Evolutionary conservation across 1,284 basidiomycete species (phyloP), one percentile per base, ranked within the genome.

Genomic region (Cryptococcus amylolentus): DNA sequence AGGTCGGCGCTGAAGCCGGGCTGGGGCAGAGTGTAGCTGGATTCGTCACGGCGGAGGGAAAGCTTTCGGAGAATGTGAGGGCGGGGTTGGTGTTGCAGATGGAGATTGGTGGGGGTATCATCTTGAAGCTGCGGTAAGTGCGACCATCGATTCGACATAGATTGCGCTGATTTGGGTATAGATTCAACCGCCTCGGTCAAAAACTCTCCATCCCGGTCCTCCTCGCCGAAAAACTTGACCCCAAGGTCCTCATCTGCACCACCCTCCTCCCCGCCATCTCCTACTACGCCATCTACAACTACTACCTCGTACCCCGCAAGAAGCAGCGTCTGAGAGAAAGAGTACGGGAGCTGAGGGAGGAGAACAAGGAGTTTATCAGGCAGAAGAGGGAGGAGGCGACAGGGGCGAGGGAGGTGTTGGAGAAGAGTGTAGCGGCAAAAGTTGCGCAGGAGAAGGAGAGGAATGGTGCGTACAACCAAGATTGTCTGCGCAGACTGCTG

Each of bases 291-390:
- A 68, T 82, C 27, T 83, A 88, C 72, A 81, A 84, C 60, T 81
- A 83, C 51, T 77, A 84, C 57, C 68, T 88, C 27, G 77, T 81
- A 20, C 86, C 87, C 3, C 71, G 79, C 10, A 82, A 82, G 63
- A 78, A 80, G 42, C 71, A 73, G 40, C 74, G 73, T 40, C 77
- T 82, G 51, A 64, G 79, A 35, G 75, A 79, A 82, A 84, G 63
- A 71, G 82, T 78, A 70, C 59, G 72, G 76, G 81, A 79, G 75
- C 80, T 88, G 65, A 79, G 84, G 43, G 73, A 79, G n/a, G 81
- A 82, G 49, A 80, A 87, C 61, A 79, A 79, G 52, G 86, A 87
- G 53, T 80, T 82, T 60, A 82, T 84, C 53, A 77, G 79, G n/a
- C 82, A 84, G 67, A 78, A 84, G 63, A 76, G 80, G 55, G 76